phyloP scores from a whole-genome alignment of 1,284 basidiomycete species.

The Tetrapyrgos nigripes region DNA sequence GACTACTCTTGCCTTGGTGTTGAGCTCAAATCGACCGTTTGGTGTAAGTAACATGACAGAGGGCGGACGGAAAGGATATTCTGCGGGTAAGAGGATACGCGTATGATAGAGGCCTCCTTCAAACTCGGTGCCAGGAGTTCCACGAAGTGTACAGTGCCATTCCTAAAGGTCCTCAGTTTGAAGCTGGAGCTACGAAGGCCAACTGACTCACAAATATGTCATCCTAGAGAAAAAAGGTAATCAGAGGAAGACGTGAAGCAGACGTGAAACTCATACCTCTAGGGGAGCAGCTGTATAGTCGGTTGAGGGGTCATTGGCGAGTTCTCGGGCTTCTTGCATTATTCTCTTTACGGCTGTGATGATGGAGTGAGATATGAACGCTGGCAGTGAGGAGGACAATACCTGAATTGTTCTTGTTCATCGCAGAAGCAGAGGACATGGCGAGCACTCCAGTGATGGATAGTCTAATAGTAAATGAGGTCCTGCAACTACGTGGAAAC shows the following conservation, averaged over 20 bases:
- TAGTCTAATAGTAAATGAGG: not conserved
- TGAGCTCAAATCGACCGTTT: conserved; percentile 93
- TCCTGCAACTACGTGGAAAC: no score
- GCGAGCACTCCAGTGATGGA: conserved; percentile 8
- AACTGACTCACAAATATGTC: conserved; percentile 76
- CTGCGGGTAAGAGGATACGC: conserved; percentile 88
- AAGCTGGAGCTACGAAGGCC: not conserved
- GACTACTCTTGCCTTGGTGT: conserved; percentile 81
- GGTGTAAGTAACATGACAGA: conserved; percentile 95
- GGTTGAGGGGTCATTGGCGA: conserved; percentile 79
- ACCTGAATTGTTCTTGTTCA: conserved; percentile 91
- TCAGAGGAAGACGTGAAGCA: not conserved
- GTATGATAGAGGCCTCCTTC: conserved; percentile 94
- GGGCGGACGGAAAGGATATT: conserved; percentile 95
- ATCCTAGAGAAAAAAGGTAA: conserved; percentile 51
- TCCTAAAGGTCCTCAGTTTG: conserved; percentile 58
- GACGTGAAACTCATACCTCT: conserved; percentile 63
- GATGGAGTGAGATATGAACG: conserved; percentile 1
- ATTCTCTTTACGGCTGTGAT: conserved; percentile 88
- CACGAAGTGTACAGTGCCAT: conserved; percentile 97
- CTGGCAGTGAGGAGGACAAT: conserved; percentile 21
- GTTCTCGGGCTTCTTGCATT: conserved; percentile 93
- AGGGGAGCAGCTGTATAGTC: conserved; percentile 89
- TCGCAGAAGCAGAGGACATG: conserved; percentile 47
- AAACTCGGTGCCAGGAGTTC: conserved; percentile 87